These are phyloP conservation scores for Cladobotryum protrusum DNA, from an alignment of 2,329 filamentous ascomycete species.

Conservation along the genomic window DNA sequence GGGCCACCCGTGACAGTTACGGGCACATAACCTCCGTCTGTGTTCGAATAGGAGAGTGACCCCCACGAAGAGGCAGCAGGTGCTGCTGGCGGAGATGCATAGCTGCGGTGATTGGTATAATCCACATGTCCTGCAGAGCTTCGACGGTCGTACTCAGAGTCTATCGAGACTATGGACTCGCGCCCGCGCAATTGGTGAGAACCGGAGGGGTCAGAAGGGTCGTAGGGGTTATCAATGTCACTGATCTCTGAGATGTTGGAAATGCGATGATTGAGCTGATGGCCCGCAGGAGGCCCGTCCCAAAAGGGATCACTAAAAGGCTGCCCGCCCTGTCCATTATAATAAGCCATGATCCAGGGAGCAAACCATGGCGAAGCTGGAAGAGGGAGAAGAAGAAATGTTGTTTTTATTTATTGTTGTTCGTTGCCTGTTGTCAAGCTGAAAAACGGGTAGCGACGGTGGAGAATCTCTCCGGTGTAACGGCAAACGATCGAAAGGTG, in stretches of 20 bases:
- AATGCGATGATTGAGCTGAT: constrained; percentile 24
- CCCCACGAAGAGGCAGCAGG: constrained; percentile 20
- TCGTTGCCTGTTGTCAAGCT: too few relatives aligned
- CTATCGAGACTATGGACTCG: constrained; percentile 15
- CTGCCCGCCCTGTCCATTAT: constrained; percentile 25
- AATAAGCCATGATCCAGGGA: constrained; percentile 23
- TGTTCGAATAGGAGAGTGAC: constrained; percentile 22
- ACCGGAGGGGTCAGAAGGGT: constrained; percentile 14
- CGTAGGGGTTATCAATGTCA: constrained; percentile 23
- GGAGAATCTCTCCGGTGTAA: too few relatives aligned
- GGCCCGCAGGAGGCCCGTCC: constrained; percentile 7
- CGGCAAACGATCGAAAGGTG: too few relatives aligned
- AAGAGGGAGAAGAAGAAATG: too few relatives aligned
- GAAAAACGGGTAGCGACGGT: too few relatives aligned
- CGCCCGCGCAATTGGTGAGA: constrained; percentile 23
- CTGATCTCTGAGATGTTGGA: constrained; percentile 30
- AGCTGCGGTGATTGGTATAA: constrained; percentile 13
- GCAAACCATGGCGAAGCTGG: constrained; percentile 17
- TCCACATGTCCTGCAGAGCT: constrained; percentile 11
- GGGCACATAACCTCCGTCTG: constrained; percentile 22
- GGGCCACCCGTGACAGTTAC: constrained; percentile 17
- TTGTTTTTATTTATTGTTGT: too few relatives aligned
- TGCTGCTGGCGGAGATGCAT: constrained; percentile 16
- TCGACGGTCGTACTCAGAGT: constrained; percentile 11
- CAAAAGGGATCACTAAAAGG: constrained; percentile 20